These are phyloP conservation scores for Cutaneotrichosporon cyanovorans DNA, from an alignment of 1,284 basidiomycete species.

Conservation along the genomic window DNA sequence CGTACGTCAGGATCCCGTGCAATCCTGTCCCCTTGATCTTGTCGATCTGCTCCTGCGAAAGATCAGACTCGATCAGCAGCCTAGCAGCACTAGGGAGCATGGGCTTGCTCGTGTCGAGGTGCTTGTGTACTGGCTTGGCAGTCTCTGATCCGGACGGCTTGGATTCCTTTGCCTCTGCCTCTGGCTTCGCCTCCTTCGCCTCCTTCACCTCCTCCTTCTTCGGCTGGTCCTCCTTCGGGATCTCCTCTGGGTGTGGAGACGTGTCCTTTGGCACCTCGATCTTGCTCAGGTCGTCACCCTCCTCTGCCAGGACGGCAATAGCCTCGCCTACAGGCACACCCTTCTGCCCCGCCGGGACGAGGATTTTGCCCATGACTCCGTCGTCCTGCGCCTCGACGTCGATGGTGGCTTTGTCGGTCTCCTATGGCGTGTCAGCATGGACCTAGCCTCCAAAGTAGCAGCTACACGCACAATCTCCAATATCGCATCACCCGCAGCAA, in stretches of 20 bases:
- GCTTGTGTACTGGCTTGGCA: constrained; percentile 26
- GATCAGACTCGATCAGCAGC: constrained; percentile 38
- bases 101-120: constrained; percentile 33
- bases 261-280: constrained; percentile 58
- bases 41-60: constrained; percentile 44
- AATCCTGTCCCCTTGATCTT: constrained; percentile 61
- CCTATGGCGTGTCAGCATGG: constrained; percentile 53
- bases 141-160: neutral
- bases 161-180: constrained; percentile 7
- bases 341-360: constrained; percentile 76
- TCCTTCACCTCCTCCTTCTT: constrained; percentile 2
- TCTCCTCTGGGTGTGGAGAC: constrained; percentile 44
- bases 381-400: constrained; percentile 99
- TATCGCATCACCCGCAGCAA: constrained; percentile 78
- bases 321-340: constrained; percentile 77
- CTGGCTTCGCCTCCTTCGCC: constrained; percentile 4
- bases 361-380: constrained; percentile 84
- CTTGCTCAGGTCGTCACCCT: constrained; percentile 88
- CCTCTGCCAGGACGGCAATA: constrained; percentile 90
- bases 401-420: constrained; percentile 98
- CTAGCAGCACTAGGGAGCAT: constrained; percentile 41
- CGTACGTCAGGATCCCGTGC: constrained; percentile 83
- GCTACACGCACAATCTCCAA: constrained; percentile 73
- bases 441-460: too few species aligned
- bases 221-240: constrained; percentile 5